Evolutionary conservation across 1,284 basidiomycete species (phyloP), one percentile per base, ranked within the genome.

Genomic region (Leccinum variabile): DNA sequence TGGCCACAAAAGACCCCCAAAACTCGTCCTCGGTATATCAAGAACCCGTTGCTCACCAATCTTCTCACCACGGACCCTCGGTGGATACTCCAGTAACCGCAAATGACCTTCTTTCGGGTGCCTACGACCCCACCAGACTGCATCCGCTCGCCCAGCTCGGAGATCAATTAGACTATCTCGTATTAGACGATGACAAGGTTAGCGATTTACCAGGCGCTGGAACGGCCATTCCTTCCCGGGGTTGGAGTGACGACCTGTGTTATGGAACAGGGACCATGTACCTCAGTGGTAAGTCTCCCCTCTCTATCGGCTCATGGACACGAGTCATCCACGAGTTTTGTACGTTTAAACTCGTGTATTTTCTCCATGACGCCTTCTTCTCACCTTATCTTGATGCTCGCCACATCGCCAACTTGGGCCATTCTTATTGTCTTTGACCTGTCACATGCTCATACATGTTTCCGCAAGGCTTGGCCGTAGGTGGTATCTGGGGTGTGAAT

Each of bases 211-310:
- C 92, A 75, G 94, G 95, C 64, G 85, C 91, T 72, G 85, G 84
- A 71, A 92, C 92, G 66, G 92, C 94, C 65, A 85, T 97, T 69
- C 94, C 95, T 97, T 69, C 94, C 95, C 84, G 97, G 78, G 97
- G 97, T 63, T 99, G 95, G 96, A 94, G 94, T 79, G 97, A 99
- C 82, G 97, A 99, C 80, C 82, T 99, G 65, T 98, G 95, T 86
- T 98, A 99, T 80, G 97, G 97, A 69, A 98, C 97, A 71, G 97
- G 97, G 62, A 97, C 96, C 67, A 98, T 96, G 80, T 99, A 99
- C 87, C 89, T 22, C 61, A 86, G 92, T 74, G 97, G 97, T 96
- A 76, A 75, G 94, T 88, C 56, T 63, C 71, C 25, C 79, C 81
- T 82, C 79, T 82, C 81, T 82, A 84, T 87, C 75, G 73, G 75